phyloP scores from a whole-genome alignment of 1,139 yeast species.

The Meyerozyma guilliermondii region DNA sequence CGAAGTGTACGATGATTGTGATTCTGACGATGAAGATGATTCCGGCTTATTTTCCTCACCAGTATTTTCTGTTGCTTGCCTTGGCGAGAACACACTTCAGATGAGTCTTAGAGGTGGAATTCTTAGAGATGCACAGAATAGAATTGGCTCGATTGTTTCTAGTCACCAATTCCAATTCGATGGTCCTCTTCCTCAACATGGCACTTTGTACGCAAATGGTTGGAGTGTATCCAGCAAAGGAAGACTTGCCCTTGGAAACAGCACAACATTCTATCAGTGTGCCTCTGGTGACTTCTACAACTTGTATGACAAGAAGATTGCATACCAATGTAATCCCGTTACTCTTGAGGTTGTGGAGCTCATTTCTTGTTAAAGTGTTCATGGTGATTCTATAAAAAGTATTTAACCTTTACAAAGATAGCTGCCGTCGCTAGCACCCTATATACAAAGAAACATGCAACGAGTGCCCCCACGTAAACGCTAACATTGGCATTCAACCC shows the following conservation, averaged over 20 bases:
- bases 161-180: slow-evolving; percentile 43
- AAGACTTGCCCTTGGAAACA: slow-evolving; percentile 31
- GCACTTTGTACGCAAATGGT: slow-evolving; percentile 38
- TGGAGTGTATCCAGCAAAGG: slow-evolving; percentile 38
- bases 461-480: slow-evolving; percentile 27
- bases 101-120: slow-evolving; percentile 30
- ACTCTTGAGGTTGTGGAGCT: slow-evolving; percentile 1
- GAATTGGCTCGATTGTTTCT: slow-evolving; percentile 41
- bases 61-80: slow-evolving; percentile 31
- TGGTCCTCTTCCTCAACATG: slow-evolving; percentile 41
- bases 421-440: slow-evolving; percentile 25
- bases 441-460: slow-evolving; percentile 31
- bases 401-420: slow-evolving; percentile 26
- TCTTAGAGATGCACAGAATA: slow-evolving; percentile 28
- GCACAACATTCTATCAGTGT: slow-evolving; percentile 36
- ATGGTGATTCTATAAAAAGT: slow-evolving; percentile 6
- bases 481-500: slow-evolving; percentile 20
- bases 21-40: slow-evolving; percentile 4
- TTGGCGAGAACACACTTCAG: slow-evolving; percentile 24
- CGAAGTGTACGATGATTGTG: neutral
- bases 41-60: slow-evolving; percentile 13
- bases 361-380: neutral
- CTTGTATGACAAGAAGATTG: slow-evolving; percentile 23
- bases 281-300: slow-evolving; percentile 41
- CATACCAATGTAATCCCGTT: slow-evolving; percentile 2